Conservation (phyloP, 176 grass and related monocot genomes). For the Oryza meridionalis region DNA sequence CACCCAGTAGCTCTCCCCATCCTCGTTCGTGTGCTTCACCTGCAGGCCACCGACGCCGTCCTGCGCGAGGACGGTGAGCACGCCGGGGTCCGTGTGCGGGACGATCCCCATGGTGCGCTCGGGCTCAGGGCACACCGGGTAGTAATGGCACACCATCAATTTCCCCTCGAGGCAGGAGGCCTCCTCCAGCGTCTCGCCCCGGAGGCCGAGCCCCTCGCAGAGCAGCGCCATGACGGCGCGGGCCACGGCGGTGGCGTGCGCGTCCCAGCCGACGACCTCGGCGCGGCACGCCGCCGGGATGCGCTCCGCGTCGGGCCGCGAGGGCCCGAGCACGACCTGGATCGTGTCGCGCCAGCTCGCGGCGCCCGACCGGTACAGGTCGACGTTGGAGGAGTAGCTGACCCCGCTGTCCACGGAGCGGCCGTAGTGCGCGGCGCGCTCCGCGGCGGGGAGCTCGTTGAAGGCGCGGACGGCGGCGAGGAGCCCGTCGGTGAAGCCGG, state of each 20-base stretch:
- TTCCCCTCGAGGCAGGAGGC: slow-evolving; percentile 59
- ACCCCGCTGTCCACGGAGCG: slow-evolving; percentile 55
- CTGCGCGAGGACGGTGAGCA: slow-evolving; percentile 71
- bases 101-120: slow-evolving; percentile 71
- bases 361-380: slow-evolving; percentile 62
- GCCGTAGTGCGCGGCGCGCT: slow-evolving; percentile 66
- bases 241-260: slow-evolving; percentile 44
- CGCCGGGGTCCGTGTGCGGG: slow-evolving; percentile 79
- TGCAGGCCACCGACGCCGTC: slow-evolving; percentile 72
- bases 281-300: slow-evolving; percentile 67
- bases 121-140: slow-evolving; percentile 85
- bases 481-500: slow-evolving; percentile 32
- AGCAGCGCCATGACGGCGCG: slow-evolving; percentile 55
- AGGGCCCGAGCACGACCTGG: slow-evolving; percentile 54
- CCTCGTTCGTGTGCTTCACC: slow-evolving; percentile 61
- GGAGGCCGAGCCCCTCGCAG: slow-evolving; percentile 61
- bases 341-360: slow-evolving; percentile 93
- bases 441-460: slow-evolving; percentile 64
- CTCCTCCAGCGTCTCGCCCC: slow-evolving; percentile 32
- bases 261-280: slow-evolving; percentile 63
- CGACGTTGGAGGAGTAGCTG: slow-evolving; percentile 78
- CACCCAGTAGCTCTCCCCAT: slow-evolving; percentile 62
- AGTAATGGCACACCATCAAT: slow-evolving; percentile 84
- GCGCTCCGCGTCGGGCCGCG: slow-evolving; percentile 38
- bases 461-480: slow-evolving; percentile 73